These are phyloP conservation scores for Aeschynomene evenia DNA, from an alignment of 306 rosid species.

Conservation along the genomic window DNA sequence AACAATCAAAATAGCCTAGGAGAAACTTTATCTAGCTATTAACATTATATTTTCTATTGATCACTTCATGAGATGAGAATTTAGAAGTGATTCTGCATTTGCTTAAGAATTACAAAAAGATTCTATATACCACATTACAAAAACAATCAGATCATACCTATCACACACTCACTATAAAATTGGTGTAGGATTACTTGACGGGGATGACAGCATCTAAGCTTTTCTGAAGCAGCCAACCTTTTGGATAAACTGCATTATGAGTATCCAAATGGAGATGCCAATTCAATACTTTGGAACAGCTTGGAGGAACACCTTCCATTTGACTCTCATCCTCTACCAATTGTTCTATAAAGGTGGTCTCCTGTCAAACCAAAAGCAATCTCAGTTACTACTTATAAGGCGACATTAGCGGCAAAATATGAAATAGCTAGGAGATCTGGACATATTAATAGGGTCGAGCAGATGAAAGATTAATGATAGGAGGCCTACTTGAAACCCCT, in stretches of 20 bases:
- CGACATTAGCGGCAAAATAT: conserved; percentile 22
- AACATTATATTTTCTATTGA: conserved; percentile 23
- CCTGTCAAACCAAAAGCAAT: conserved; percentile 49
- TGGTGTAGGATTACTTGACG: conserved; percentile 43
- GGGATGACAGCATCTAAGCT: conserved; percentile 71
- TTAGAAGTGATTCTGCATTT: conserved; percentile 18
- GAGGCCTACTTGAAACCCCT: conserved; percentile 86
- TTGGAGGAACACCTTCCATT: conserved; percentile 75
- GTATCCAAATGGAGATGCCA: conserved; percentile 94
- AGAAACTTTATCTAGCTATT: conserved; percentile 16
- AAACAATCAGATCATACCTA: conserved; percentile 56
- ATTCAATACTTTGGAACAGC: conserved; percentile 76
- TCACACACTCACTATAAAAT: conserved; percentile 46
- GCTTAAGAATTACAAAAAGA: conserved; percentile 29
- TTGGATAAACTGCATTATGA: conserved; percentile 59
- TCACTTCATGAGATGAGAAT: conserved; percentile 21
- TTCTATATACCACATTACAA: conserved; percentile 24
- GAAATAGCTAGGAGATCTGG: not conserved
- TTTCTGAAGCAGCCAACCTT: conserved; percentile 80
- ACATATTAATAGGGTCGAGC: conserved; percentile 18
- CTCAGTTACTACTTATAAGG: conserved; percentile 25
- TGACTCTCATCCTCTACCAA: conserved; percentile 88
- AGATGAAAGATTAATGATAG: conserved; percentile 18
- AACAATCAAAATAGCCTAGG: conserved; percentile 6
- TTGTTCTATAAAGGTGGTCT: conserved; percentile 90